A percentile compares a stretch with the other conserved stretches of the same genome.
These are phyloP conservation scores for Phytophthora rubi DNA, from an alignment of 352 stramenopile species.

Conservation along the genomic window DNA sequence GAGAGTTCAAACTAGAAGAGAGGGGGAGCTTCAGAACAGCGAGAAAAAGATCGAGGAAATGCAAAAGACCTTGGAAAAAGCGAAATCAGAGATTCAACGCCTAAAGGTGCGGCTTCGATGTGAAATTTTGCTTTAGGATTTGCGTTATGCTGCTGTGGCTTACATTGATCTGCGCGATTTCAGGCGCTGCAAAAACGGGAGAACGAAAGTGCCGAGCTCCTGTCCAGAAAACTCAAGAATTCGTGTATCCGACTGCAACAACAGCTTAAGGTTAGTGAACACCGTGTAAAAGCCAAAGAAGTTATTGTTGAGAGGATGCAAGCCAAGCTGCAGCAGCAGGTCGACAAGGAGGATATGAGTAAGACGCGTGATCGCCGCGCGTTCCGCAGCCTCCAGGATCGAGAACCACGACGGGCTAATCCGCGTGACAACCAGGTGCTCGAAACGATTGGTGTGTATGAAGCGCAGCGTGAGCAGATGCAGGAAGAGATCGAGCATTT, in stretches of 20 bases:
- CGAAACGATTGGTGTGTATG: conserved; percentile 74
- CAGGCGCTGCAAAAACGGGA: conserved; percentile 59
- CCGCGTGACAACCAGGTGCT: conserved; percentile 68
- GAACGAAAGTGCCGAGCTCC: conserved; percentile 51
- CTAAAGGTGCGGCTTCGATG: conserved; percentile 50
- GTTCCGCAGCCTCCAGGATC: conserved; percentile 73
- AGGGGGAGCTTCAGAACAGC: conserved; percentile 48
- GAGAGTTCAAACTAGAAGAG: conserved; percentile 52
- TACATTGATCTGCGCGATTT: conserved; percentile 9
- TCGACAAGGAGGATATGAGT: conserved; percentile 73
- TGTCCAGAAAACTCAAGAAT: conserved; percentile 67
- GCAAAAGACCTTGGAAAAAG: conserved; percentile 49
- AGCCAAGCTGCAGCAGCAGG: conserved; percentile 79
- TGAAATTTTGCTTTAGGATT: conserved; percentile 20
- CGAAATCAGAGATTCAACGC: conserved; percentile 59
- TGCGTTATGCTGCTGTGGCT: background rate
- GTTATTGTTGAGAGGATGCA: conserved; percentile 82
- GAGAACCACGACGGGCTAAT: conserved; percentile 63
- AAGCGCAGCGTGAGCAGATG: conserved; percentile 76
- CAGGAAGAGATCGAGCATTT: conserved; percentile 75
- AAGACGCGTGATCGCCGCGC: conserved; percentile 62
- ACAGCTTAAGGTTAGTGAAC: conserved; percentile 87
- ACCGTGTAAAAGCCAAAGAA: conserved; percentile 89
- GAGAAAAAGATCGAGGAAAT: conserved; percentile 63
- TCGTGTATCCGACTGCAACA: conserved; percentile 76